A percentile compares a stretch with the other conserved stretches of the same genome.
Conservation (phyloP, 1,284 basidiomycete genomes). For the Pholiota adiposa region DNA sequence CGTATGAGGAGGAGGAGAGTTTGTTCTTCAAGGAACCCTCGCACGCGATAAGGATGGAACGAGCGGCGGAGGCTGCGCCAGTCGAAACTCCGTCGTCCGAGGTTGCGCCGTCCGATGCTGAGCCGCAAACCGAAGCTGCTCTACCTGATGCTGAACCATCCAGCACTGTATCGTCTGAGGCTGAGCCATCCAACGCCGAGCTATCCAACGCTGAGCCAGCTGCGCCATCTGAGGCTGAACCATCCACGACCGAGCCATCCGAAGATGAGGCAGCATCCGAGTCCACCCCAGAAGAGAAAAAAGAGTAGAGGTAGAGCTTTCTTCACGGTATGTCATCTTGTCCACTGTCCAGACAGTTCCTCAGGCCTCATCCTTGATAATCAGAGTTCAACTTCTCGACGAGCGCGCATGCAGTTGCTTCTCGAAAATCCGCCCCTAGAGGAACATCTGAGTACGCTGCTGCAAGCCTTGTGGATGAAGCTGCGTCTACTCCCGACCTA, state of each 20-base stretch:
- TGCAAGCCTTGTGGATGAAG: not conserved
- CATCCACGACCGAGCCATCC: not conserved
- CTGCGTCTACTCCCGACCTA: not conserved
- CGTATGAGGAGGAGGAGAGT: slow-evolving; percentile 15
- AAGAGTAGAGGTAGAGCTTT: not conserved
- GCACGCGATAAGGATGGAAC: too few relatives aligned
- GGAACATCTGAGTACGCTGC: not conserved
- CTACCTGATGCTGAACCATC: too few relatives aligned
- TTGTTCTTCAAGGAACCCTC: slow-evolving; percentile 7
- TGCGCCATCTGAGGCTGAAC: too few relatives aligned
- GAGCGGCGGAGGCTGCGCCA: slow-evolving; percentile 18
- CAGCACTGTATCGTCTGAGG: not conserved
- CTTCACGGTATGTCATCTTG: not conserved
- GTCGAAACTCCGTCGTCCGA: too few relatives aligned
- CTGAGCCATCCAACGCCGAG: not conserved
- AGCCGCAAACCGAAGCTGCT: too few relatives aligned
- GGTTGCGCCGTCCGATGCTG: too few relatives aligned
- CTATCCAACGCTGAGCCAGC: too few relatives aligned
- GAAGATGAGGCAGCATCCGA: not conserved
- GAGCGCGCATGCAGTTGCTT: not conserved
- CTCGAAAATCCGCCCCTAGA: not conserved
- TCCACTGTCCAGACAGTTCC: too few relatives aligned
- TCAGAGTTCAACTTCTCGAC: not conserved
- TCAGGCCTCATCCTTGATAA: too few relatives aligned
- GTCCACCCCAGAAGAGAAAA: not conserved